A percentile compares a stretch with the other conserved stretches of the same genome.
These are phyloP conservation scores for Strigomonas galati DNA, from an alignment of 208 protist genomes.

Conservation along the genomic window DNA sequence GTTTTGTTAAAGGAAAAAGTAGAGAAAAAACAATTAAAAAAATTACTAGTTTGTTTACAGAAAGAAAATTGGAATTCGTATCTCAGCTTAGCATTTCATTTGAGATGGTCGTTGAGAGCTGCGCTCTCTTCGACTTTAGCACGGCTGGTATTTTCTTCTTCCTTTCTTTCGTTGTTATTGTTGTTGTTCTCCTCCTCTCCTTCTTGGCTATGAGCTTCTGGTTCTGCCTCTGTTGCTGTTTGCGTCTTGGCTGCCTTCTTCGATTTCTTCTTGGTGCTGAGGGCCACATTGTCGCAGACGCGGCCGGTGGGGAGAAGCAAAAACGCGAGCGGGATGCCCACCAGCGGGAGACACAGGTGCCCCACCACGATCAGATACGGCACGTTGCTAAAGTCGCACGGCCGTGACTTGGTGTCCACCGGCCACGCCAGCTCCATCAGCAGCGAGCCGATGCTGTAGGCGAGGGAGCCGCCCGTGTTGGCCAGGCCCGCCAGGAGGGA, in stretches of 20 bases:
- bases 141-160: background rate
- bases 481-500: conserved; percentile 63
- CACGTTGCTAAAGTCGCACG: conserved; percentile 70
- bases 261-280: too few species aligned
- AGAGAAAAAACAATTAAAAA: conserved; percentile 6
- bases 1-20: conserved; percentile 2
- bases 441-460: conserved; percentile 37
- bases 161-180: background rate
- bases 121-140: background rate
- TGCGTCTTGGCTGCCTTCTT: too few species aligned
- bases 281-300: conserved; percentile 48
- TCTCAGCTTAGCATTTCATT: too few species aligned
- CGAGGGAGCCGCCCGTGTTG: conserved; percentile 55
- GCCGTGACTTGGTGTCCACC: conserved; percentile 27
- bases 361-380: conserved; percentile 53
- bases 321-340: conserved; percentile 58
- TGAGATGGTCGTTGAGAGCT: too few species aligned
- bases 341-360: conserved; percentile 52
- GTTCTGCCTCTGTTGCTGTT: background rate
- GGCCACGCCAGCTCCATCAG: conserved; percentile 47
- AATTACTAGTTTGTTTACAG: background rate
- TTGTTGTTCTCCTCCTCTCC: background rate
- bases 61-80: too few species aligned
- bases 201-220: background rate
- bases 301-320: conserved; percentile 51